Percentiles rank a stretch among this genome's conserved stretches.
phyloP scores from a whole-genome alignment of 345 rosid species.

The Tarenaya hassleriana region DNA sequence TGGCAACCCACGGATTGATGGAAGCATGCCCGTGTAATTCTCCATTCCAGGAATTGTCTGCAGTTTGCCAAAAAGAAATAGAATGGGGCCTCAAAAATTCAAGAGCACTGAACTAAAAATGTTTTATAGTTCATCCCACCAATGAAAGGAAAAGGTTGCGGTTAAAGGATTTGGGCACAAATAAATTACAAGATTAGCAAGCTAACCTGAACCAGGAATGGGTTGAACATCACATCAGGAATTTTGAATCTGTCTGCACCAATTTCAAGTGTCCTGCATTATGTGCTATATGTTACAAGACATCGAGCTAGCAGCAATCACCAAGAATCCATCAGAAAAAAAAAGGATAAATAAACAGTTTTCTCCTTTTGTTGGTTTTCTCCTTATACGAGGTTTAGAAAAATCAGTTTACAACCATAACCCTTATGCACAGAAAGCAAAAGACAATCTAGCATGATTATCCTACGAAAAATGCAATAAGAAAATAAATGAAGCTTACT shows the following conservation, averaged over 20 bases:
- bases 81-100: neutral
- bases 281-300: neutral
- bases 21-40: slow-evolving; percentile 47
- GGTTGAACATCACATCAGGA: slow-evolving; percentile 95
- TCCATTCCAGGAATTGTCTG: slow-evolving; percentile 95
- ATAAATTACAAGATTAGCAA: neutral
- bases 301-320: neutral
- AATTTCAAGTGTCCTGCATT: slow-evolving; percentile 84
- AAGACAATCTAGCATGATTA: neutral
- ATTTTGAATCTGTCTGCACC: slow-evolving; percentile 95
- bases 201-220: slow-evolving; percentile 71
- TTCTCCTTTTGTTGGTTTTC: too few relatives aligned
- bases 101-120: neutral
- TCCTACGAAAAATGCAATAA: slow-evolving; percentile 3
- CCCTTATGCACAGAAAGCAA: neutral
- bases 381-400: too few relatives aligned
- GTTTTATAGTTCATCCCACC: neutral
- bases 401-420: too few relatives aligned
- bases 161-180: too few relatives aligned
- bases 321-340: neutral
- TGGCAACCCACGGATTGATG: slow-evolving; percentile 74
- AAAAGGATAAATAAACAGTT: neutral
- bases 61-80: slow-evolving; percentile 14
- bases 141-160: too few relatives aligned
- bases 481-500: slow-evolving; percentile 48